Evolutionary conservation across 306 rosid genomes (phyloP).

Genomic region (Prunus dulcis): DNA sequence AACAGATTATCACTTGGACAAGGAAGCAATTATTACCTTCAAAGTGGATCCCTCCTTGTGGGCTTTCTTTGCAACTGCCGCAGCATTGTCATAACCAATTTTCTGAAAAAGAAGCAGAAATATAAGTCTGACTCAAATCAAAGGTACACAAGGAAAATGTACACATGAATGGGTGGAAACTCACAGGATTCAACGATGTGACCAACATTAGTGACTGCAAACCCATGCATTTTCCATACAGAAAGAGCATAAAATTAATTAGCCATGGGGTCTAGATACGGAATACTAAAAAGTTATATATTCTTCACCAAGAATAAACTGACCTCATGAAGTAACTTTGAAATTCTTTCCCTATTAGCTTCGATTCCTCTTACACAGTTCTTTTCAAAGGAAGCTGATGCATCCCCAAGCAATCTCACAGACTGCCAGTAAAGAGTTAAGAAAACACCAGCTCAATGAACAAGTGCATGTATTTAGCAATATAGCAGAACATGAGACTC

Average conservation of each 20-base stretch:
- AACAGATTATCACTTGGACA: not conserved
- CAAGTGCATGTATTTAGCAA: slow-evolving; percentile 8
- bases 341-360: slow-evolving; percentile 90
- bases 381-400: slow-evolving; percentile 91
- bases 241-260: slow-evolving; percentile 24
- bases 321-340: slow-evolving; percentile 92
- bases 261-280: slow-evolving; percentile 24
- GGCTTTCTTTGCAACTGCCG: slow-evolving; percentile 94
- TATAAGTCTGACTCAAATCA: slow-evolving; percentile 15
- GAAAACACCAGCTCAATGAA: not conserved
- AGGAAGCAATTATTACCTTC: slow-evolving; percentile 53
- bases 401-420: slow-evolving; percentile 88
- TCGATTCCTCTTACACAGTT: slow-evolving; percentile 94
- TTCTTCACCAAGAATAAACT: slow-evolving; percentile 26
- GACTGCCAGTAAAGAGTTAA: slow-evolving; percentile 51
- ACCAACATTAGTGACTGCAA: slow-evolving; percentile 96
- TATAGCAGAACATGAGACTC: slow-evolving; percentile 1
- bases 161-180: slow-evolving; percentile 24
- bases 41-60: slow-evolving; percentile 94
- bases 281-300: slow-evolving; percentile 1
- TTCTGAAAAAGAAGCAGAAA: slow-evolving; percentile 50
- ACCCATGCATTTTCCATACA: slow-evolving; percentile 28
- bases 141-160: not conserved
- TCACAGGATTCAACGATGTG: slow-evolving; percentile 92
- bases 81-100: slow-evolving; percentile 99